Base-by-base conservation (phyloP, 495 filamentous ascomycete genomes). In the Penicillium diatomitis region DNA sequence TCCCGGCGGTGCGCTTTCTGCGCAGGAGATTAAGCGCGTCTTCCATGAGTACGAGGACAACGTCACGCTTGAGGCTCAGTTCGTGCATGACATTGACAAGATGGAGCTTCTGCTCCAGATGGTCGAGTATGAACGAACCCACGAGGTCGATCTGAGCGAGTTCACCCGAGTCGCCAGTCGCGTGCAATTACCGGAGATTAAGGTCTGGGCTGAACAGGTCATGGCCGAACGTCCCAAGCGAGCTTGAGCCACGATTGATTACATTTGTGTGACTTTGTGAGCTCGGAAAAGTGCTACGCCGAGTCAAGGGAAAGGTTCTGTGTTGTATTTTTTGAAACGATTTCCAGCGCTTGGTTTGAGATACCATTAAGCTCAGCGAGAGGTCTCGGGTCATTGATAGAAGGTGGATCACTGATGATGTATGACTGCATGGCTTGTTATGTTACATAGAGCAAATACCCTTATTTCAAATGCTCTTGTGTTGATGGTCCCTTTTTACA, bases 51-150 rank as follows among this genome's bases (percentile, higher is more conserved):
- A 98, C 65, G 92, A 98, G 67, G 85, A 86, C 36, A 81, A 81
- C 5, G 67, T 81, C 67, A 96, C 92, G 30, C 67, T 81, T 35
- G 90, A 97, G 67, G 84, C 85, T 46, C 69, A 81, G 51, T 98
- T 89, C 53, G 94, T 98, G 10, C 92, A 98, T 59, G 92, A 97
- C 70, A 79, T 98, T 47, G 92, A 98, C 66, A 96, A 96, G 76
- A 82, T 97, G 63, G 92, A 98, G 70, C 70, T 98, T 35, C 64
- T 98, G 40, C 67, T 92, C 62, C 92, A 98, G 72, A 96, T 95
- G 85, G 73, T 96, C 20, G 92, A 98, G 65, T 98, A 98, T 63
- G 92, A 98, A 78, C 87, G 85, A 56, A 69, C 73, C 8, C 67
- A 79, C 30, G 64, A 82, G 33, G 63, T 87, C 46, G 88, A 96